A percentile compares a stretch with the other conserved stretches of the same genome.
phyloP scores from a whole-genome alignment of 495 filamentous ascomycete genomes.

The Penicillium daleae region DNA sequence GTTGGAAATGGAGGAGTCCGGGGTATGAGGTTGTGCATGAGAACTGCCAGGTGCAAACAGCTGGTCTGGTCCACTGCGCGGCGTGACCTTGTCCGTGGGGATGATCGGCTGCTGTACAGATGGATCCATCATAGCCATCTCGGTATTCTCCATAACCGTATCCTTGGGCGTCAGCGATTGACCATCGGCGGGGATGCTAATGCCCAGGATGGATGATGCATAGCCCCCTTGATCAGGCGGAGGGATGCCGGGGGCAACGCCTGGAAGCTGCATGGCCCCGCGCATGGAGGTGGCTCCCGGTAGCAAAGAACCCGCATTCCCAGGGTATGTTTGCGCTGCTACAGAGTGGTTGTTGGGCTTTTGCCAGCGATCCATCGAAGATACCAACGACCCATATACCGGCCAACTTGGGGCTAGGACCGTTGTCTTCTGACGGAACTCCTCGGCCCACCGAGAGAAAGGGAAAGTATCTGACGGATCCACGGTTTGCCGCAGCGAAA shows the following conservation, averaged over 20 bases:
- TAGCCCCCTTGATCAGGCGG: slow-evolving; percentile 23
- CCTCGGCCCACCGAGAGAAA: slow-evolving; percentile 44
- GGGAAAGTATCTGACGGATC: slow-evolving; percentile 42
- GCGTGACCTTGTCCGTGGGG: slow-evolving; percentile 27
- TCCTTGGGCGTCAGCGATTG: slow-evolving; percentile 46
- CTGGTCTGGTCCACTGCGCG: slow-evolving; percentile 36
- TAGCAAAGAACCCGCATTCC: slow-evolving; percentile 10
- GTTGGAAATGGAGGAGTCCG: slow-evolving; percentile 37
- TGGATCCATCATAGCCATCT: slow-evolving; percentile 33
- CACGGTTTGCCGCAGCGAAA: slow-evolving; percentile 36
- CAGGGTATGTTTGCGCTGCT: slow-evolving; percentile 16
- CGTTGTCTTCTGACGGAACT: slow-evolving; percentile 38
- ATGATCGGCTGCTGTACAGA: slow-evolving; percentile 26
- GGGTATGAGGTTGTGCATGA: slow-evolving; percentile 37
- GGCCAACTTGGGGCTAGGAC: slow-evolving; percentile 41
- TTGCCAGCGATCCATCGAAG: slow-evolving; percentile 40
- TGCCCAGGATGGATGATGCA: slow-evolving; percentile 42
- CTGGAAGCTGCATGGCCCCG: slow-evolving; percentile 12
- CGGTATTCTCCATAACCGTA: slow-evolving; percentile 38
- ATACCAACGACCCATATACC: slow-evolving; percentile 40
- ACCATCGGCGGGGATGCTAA: slow-evolving; percentile 42
- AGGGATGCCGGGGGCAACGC: slow-evolving; percentile 1
- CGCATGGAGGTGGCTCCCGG: slow-evolving; percentile 2
- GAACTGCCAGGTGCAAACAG: slow-evolving; percentile 23
- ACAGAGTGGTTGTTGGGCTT: slow-evolving; percentile 27